Base-by-base conservation (phyloP, 768 basidiomycete species). In the Paxillus involutus region DNA sequence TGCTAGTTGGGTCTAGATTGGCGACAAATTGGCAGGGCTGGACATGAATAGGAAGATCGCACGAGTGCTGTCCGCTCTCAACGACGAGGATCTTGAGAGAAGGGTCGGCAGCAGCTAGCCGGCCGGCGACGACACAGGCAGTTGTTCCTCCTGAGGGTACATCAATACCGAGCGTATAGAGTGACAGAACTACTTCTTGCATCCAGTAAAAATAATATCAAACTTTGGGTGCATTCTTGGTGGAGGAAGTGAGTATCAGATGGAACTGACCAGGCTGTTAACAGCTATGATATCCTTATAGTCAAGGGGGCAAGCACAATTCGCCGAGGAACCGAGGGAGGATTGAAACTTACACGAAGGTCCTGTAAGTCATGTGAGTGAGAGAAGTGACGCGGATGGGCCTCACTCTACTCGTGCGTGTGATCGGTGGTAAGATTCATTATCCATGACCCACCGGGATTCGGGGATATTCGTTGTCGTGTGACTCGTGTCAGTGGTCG, bases 131-230 rank as follows among this genome's bases (percentile, higher is more conserved):
- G n/a, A 72, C 56, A 41, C 64, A 64, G 9, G 65, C 70, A 7
- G 64, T 56, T 16, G 65, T 60, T 17, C 70, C 69, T 1, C 62
- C 63, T 64, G 30, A 8, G 8, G 10, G 24, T 36, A 17, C 12
- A 32, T 47, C 35, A 49, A 24, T 6, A 9, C 21, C 36, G 13
- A 49, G 19, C 12, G 36, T 21, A 13, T 8, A 26, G 16, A 29
- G 26, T 39, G 6, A 39, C 12, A 4, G 49, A 30, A 19, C 36
- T 13, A 7, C 21, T 32, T 53, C 62, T 14, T 16, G 82, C 82
- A 82, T 58, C 83, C 83, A 32, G 78, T 80, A 57, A 83, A 78
- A 51, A 84, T 75, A 17, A 83, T 75, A 56, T 83, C 79, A 56
- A 73, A 75, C 24, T 53, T 21, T 13, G 42, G 17, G 13, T 56